Conservation (phyloP, 1,139 yeast genomes). For the Debaryomycetaceae sp. region DNA sequence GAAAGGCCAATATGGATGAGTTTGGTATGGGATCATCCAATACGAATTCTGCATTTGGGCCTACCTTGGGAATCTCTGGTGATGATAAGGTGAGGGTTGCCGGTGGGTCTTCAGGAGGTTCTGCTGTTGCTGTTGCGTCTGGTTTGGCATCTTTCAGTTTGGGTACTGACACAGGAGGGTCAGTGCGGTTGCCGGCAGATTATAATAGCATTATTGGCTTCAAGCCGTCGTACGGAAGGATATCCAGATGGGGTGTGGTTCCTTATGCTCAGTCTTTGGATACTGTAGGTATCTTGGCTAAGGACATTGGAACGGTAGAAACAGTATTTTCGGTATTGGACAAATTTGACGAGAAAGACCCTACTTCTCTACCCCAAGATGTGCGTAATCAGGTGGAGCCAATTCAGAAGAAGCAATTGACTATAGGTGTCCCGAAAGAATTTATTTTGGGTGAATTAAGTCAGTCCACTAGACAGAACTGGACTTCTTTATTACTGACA, state of each 20-base stretch:
- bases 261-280: slow-evolving; percentile 94
- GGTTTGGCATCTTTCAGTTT: slow-evolving; percentile 61
- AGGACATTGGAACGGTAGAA: slow-evolving; percentile 39
- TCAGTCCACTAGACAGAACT: slow-evolving; percentile 39
- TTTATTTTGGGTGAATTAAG: slow-evolving; percentile 57
- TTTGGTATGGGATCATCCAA: slow-evolving; percentile 93
- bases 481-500: slow-evolving; percentile 42
- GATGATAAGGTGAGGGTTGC: slow-evolving; percentile 40
- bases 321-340: slow-evolving; percentile 58
- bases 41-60: slow-evolving; percentile 59
- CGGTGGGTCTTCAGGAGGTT: slow-evolving; percentile 97
- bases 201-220: slow-evolving; percentile 82
- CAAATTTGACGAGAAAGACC: slow-evolving; percentile 67
- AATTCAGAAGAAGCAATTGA: slow-evolving; percentile 18
- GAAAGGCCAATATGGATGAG: slow-evolving; percentile 94
- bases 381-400: slow-evolving; percentile 27
- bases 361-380: slow-evolving; percentile 57
- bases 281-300: slow-evolving; percentile 81
- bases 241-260: slow-evolving; percentile 88
- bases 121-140: slow-evolving; percentile 87
- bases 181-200: slow-evolving; percentile 87
- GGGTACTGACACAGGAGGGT: slow-evolving; percentile 98
- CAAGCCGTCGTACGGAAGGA: slow-evolving; percentile 88
- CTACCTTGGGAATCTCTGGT: slow-evolving; percentile 64
- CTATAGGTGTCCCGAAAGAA: slow-evolving; percentile 73